Evolutionary conservation across 2,329 filamentous ascomycete genomes (phyloP).

Genomic region (Rugonectria rugulosa): DNA sequence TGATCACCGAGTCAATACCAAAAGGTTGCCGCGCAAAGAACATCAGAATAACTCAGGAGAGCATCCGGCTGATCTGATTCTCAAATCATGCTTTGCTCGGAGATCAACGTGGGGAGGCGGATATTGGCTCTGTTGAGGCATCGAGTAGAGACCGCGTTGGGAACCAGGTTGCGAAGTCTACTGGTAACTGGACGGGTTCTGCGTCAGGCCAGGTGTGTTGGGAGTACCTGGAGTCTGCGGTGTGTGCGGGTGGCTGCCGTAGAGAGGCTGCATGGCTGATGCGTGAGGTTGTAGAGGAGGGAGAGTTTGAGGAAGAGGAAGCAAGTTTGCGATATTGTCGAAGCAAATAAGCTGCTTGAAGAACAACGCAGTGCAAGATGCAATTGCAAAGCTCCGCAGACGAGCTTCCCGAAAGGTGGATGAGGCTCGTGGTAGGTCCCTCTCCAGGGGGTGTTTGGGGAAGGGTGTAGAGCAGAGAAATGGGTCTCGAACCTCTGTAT

Average conservation of each 20-base stretch:
- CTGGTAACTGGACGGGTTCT: slow-evolving; percentile 62
- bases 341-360: slow-evolving; percentile 32
- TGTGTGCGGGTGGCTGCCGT: slow-evolving; percentile 67
- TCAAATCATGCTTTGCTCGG: too few relatives aligned
- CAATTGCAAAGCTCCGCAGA: slow-evolving; percentile 39
- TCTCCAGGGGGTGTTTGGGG: slow-evolving; percentile 54
- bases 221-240: slow-evolving; percentile 70
- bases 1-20: too few relatives aligned
- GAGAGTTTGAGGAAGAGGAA: slow-evolving; percentile 59
- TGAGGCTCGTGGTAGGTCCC: slow-evolving; percentile 51
- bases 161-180: slow-evolving; percentile 57
- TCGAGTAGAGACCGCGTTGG: slow-evolving; percentile 61
- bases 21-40: too few relatives aligned
- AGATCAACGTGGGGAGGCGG: slow-evolving; percentile 62
- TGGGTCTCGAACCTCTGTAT: slow-evolving; percentile 54
- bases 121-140: slow-evolving; percentile 63
- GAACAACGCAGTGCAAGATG: slow-evolving; percentile 32
- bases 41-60: too few relatives aligned
- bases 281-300: slow-evolving; percentile 61
- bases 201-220: slow-evolving; percentile 64
- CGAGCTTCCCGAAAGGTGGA: slow-evolving; percentile 47
- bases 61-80: too few relatives aligned
- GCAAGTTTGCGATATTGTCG: slow-evolving; percentile 24
- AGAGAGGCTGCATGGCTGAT: slow-evolving; percentile 53
- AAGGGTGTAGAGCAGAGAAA: slow-evolving; percentile 57